phyloP scores from a whole-genome alignment of 108 stramenopile genomes.

The Chaetoceros muelleri region DNA sequence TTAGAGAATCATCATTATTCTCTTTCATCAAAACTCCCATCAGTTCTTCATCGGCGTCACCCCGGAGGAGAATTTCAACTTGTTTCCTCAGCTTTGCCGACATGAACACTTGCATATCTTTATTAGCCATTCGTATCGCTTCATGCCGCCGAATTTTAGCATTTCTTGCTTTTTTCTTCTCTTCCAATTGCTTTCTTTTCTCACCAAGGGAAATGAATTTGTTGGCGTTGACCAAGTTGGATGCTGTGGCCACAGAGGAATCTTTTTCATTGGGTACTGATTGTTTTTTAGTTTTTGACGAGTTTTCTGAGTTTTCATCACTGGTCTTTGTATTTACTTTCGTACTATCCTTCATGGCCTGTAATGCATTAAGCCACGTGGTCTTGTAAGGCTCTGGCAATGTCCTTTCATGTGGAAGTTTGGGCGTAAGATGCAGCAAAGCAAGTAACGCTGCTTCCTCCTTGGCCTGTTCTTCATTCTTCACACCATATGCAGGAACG shows the following conservation, averaged over 20 bases:
- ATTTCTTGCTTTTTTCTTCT: constrained; percentile 32
- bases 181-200: constrained; percentile 23
- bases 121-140: constrained; percentile 69
- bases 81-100: constrained; percentile 41
- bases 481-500: constrained; percentile 40
- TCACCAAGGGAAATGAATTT: constrained; percentile 32
- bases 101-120: constrained; percentile 62
- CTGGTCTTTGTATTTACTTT: constrained; percentile 3
- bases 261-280: no score
- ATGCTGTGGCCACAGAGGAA: constrained; percentile 19
- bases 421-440: constrained; percentile 62
- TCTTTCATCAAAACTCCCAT: not conserved
- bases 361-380: constrained; percentile 63
- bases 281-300: constrained; percentile 1
- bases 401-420: constrained; percentile 80
- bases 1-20: constrained; percentile 29
- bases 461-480: constrained; percentile 69
- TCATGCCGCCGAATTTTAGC: constrained; percentile 52
- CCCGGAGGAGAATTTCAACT: constrained; percentile 50
- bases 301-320: not conserved
- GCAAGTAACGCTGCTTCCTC: constrained; percentile 86
- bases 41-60: constrained; percentile 15
- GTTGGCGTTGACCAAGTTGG: constrained; percentile 21
- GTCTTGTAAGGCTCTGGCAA: constrained; percentile 88
- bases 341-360: constrained; percentile 18